Base-by-base conservation (phyloP, 805 yeast genomes). In the Lipomyces yamanashiensis region DNA sequence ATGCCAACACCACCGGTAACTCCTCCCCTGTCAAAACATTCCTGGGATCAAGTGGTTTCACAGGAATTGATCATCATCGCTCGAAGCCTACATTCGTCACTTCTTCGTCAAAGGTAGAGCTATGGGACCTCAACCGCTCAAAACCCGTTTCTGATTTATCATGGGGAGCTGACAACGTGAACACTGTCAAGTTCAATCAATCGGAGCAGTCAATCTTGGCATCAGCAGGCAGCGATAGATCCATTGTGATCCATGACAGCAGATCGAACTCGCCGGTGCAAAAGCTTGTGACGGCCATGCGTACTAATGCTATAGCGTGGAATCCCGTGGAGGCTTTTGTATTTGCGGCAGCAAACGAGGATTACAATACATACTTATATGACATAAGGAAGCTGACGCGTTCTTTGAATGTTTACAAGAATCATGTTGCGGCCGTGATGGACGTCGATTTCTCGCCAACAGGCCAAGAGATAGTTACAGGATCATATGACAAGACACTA, bases 301-400 rank as follows among this genome's bases (percentile, higher is more conserved):
- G 96, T 71, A 89, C 92, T 19, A 95, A 95, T 76, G 82, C 93
- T 53, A 81, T 95, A 33, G 83, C 92, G 61, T 95, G 98, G 98
- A 95, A 95, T 77, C 99, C 99, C 4, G 90, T 95, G 88, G 98
- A 95, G 76, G 96, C 98, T 1, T 95, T 85, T 78, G 86, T 89
- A 73, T 93, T 95, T 78, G 98, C 92, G 17, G 85, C 90, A 47
- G 98, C 91, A 1, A 85, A 86, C 73, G 99, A 95, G 77, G 98
- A 95, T 79, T 98, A 93, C 76, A 95, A 95, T 75, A 87, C 88
- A 9, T 95, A 95, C 75, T 82, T 89, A 59, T 96, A 97, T 85
- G 99, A 95, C 78, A 93, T 96, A 98, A 83, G 99, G 75, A 90
- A 92, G 73, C 81, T 96, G 84, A 81, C 82, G 51, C 82, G 90